Base-by-base conservation (phyloP, 2,329 filamentous ascomycete species). In the Penicillium sp. region DNA sequence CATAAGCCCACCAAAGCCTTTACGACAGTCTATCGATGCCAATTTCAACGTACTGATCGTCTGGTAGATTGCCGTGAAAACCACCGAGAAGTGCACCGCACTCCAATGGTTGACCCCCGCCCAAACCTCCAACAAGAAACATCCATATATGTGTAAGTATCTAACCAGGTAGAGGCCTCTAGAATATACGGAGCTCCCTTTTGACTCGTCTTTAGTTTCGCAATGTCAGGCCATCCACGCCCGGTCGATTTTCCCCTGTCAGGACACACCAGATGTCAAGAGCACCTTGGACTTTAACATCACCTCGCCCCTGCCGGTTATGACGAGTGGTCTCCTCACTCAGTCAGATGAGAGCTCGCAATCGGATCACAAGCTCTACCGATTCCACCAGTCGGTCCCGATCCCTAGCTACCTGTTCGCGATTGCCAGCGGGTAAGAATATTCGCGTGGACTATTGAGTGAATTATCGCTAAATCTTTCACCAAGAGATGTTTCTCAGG, bases 211-310 rank as follows among this genome's bases (percentile, higher is more conserved):
- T 41, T 16, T 53, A 80, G 78, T 98, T 80, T 96, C 91, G 45
- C 95, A 98, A 79, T 96, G 93, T 75, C 93, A 99, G 80, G 93
- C 93, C 53, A 98, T 97, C 69, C 93, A 98, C 70, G 91, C 91
- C 44, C 87, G 95, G 58, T 96, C 92, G 48, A 85, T 98, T 59
- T 96, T 98, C 75, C 95, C 95, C 7, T 98, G 93, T 76, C 93
- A 98, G 79, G 95, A 99, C 72, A 98, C 95, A 1, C 95, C 95
- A 3, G 93, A 97, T 73, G 90, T 97, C 68, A 99, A 99, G 80
- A 92, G 90, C n/a, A 96, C 92, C 1, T 92, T 93, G 76, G 87
- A 88, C 61, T 97, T 97, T 80, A 90, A 88, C 69, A 89, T 99
- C 70, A 87, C 87, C 26, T 97, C 92, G 24, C 86, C 89, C 5